Conservation (phyloP, 1,284 basidiomycete genomes). For the Fomes fomentarius region DNA sequence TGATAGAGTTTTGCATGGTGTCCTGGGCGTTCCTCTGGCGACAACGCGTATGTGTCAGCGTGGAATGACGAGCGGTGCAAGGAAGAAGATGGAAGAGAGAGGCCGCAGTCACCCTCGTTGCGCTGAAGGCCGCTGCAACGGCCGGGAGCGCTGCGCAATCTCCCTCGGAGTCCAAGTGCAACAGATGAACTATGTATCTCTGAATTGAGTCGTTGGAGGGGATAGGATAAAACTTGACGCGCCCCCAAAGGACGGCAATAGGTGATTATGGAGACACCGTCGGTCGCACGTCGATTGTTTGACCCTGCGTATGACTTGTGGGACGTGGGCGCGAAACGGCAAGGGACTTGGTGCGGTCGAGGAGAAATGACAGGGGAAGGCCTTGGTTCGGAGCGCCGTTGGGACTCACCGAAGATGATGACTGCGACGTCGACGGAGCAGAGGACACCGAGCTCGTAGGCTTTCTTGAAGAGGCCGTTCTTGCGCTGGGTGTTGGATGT, state of each 20-base stretch:
- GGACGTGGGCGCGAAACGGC: not conserved
- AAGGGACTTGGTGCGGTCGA: not conserved
- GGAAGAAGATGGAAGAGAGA: constrained; percentile 1
- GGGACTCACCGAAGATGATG: constrained; percentile 59
- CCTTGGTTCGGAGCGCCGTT: not conserved
- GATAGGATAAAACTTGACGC: not conserved
- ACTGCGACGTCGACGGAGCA: constrained; percentile 73
- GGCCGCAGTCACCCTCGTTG: not conserved
- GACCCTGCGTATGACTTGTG: not conserved
- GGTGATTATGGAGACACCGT: not conserved
- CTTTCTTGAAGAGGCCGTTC: constrained; percentile 90
- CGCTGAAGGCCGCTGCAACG: not conserved
- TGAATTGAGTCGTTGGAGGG: too few species aligned
- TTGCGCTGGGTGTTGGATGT: constrained; percentile 59
- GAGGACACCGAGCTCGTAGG: constrained; percentile 84
- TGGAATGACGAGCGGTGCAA: not conserved
- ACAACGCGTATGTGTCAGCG: not conserved
- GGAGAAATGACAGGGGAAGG: not conserved
- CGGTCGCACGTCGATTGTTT: not conserved
- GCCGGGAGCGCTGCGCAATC: too few species aligned
- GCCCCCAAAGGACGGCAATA: not conserved
- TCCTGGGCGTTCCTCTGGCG: constrained; percentile 48
- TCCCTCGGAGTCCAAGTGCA: too few species aligned
- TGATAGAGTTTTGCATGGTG: constrained; percentile 62
- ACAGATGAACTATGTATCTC: too few species aligned